A percentile compares a stretch with the other conserved stretches of the same genome.
These are phyloP conservation scores for Cystobasidium sp. DNA, from an alignment of 1,284 basidiomycete genomes.

Conservation along the genomic window DNA sequence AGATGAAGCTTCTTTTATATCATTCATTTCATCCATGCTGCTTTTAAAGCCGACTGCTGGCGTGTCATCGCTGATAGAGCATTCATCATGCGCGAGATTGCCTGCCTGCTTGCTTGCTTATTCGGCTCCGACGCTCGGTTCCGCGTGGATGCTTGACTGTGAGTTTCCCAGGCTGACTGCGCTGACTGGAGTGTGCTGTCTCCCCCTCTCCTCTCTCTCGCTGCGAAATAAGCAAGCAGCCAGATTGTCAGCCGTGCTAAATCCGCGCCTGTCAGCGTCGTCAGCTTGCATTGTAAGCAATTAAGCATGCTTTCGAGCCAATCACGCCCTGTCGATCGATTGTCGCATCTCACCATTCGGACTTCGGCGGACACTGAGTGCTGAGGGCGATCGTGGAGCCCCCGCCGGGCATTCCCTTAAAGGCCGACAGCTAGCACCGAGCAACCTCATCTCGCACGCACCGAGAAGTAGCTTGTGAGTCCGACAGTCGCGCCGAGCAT, in stretches of 20 bases:
- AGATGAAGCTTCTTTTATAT: background rate
- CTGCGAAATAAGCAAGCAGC: too few species aligned
- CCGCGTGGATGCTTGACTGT: too few species aligned
- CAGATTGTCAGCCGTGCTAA: background rate
- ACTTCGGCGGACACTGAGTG: background rate
- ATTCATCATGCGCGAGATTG: background rate
- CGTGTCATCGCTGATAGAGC: slow-evolving; percentile 20
- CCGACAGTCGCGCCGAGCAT: too few species aligned
- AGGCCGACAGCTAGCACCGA: background rate
- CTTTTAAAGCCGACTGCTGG: slow-evolving; percentile 3
- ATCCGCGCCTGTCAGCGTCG: slow-evolving; percentile 6
- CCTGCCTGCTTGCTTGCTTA: background rate
- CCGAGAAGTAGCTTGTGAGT: too few species aligned
- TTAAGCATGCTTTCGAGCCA: background rate
- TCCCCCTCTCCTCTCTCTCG: too few species aligned
- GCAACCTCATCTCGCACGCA: background rate
- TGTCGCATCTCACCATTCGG: background rate
- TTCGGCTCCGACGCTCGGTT: background rate
- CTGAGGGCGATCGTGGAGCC: too few species aligned
- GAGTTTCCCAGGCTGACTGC: too few species aligned
- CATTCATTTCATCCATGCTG: background rate
- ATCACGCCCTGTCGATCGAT: background rate
- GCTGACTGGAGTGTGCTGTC: too few species aligned
- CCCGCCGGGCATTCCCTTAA: background rate
- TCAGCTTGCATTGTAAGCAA: slow-evolving; percentile 7